Evolutionary conservation across 306 rosid genomes (phyloP), one percentile per base, ranked within the genome.

Genomic region (Herpetospermum pedunculosum): DNA sequence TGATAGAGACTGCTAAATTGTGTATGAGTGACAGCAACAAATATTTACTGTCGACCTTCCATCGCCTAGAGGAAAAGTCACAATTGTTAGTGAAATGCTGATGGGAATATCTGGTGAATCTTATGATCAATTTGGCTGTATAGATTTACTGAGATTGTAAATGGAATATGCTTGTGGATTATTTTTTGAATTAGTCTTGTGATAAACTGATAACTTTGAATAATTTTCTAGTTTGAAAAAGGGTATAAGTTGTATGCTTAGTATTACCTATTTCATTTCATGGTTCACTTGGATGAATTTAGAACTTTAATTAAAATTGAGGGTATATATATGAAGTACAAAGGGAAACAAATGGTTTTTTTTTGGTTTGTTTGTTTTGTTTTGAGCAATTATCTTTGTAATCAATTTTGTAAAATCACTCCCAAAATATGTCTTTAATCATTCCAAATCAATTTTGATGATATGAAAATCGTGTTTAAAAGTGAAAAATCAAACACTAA

Each of bases 1-100:
- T 94, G 77, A 80, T 89, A 7, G 92, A 86, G 74, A 94, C 92
- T 18, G 92, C 96, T 6, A 86, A 83, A 81, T 84, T 83, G 19
- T 84, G 96, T 84, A 78, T 89, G 87, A 82, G 85, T 64, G 75
- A 53, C 19, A 78, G 72, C 64, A 85, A 89, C 76, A 78, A 80
- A 80, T 85, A 83, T 81, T 86, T 94, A 70, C 86, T 53, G 40
- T 85, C 87, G 6, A 91, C 96, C 55, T 76, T 84, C 78, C 85
- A 79, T 43, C 79, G 70, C 76, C 19, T 88, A 75, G 93, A 80
- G 41, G 38, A 54, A 25, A 74, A 52, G 64, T 52, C 76, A 29
- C 49, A 35, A 72, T 25, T 41, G 35, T 68, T 43, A 43, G 37
- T 14, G 37, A 68, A 12, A 40, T 25, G 73, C 35, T 68, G 73